A percentile compares a stretch with the other conserved stretches of the same genome.
Conservation (phyloP, 768 basidiomycete species). For the Pluteus cervinus region DNA sequence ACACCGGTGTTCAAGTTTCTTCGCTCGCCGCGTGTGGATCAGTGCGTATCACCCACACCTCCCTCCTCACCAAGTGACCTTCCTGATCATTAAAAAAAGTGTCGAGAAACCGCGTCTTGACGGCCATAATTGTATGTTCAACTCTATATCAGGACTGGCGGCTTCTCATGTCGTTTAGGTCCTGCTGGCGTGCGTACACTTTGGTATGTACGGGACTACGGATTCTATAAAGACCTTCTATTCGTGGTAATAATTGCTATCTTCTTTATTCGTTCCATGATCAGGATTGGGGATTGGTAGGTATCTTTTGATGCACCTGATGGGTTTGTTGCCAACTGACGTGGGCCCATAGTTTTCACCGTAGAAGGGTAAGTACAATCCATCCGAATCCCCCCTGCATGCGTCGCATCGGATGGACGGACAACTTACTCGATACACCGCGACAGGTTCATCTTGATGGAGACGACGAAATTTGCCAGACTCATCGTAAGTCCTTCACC, state of each 20-base stretch:
- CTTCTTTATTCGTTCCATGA: no score
- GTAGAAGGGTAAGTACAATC: conserved; percentile 31
- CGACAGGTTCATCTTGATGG: conserved; percentile 26
- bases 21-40: conserved; percentile 46
- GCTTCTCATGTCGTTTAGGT: conserved; percentile 19
- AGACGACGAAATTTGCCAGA: conserved; percentile 25
- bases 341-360: conserved; percentile 32
- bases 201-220: conserved; percentile 25
- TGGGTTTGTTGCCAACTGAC: background rate
- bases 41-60: conserved; percentile 21
- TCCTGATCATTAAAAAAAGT: conserved; percentile 23
- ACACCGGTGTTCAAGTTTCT: conserved; percentile 31
- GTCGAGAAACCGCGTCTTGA: conserved; percentile 35
- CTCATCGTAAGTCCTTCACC: conserved; percentile 24
- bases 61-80: background rate
- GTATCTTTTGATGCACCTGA: conserved; percentile 9
- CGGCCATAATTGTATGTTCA: conserved; percentile 33
- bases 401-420: background rate
- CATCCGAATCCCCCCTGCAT: no score
- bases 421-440: conserved; percentile 3
- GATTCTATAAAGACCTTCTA: background rate
- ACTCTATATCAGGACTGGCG: background rate
- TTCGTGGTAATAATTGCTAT: no score
- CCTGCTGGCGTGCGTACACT: conserved; percentile 33
- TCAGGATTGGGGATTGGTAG: conserved; percentile 36